phyloP scores from a whole-genome alignment of 805 yeast species.

The Saccharomycopsis fodiens region DNA sequence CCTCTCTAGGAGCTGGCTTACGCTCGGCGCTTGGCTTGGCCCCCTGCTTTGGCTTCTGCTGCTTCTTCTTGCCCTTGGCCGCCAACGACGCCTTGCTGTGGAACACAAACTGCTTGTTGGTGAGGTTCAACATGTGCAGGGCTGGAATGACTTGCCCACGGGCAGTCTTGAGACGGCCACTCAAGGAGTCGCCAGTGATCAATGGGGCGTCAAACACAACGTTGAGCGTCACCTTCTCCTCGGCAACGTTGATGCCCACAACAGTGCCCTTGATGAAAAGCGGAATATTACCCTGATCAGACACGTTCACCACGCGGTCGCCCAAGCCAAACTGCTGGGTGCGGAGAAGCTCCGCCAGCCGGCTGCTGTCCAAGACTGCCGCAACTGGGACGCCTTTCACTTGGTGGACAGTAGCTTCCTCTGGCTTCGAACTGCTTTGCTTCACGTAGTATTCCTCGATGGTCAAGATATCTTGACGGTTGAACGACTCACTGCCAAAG shows the following conservation, averaged over 20 bases:
- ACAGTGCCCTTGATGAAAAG: slow-evolving; percentile 85
- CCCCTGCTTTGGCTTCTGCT: not conserved
- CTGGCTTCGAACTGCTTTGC: slow-evolving; percentile 37
- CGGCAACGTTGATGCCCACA: slow-evolving; percentile 44
- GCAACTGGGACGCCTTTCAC: slow-evolving; percentile 77
- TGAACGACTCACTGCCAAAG: slow-evolving; percentile 70
- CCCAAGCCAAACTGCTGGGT: slow-evolving; percentile 78
- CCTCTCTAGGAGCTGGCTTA: not conserved
- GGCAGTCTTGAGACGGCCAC: slow-evolving; percentile 66
- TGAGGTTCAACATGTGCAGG: slow-evolving; percentile 69
- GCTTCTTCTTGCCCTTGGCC: slow-evolving; percentile 10
- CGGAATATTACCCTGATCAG: slow-evolving; percentile 85
- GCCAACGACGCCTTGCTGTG: slow-evolving; percentile 58
- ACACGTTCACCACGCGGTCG: slow-evolving; percentile 80
- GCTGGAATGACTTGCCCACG: slow-evolving; percentile 84
- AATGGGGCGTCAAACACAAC: slow-evolving; percentile 79
- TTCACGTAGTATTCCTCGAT: slow-evolving; percentile 57
- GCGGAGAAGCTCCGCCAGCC: slow-evolving; percentile 62
- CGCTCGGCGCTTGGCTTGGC: not conserved
- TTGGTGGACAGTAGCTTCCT: slow-evolving; percentile 43
- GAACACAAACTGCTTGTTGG: slow-evolving; percentile 66
- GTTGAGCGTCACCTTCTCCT: slow-evolving; percentile 60
- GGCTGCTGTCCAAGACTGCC: slow-evolving; percentile 71
- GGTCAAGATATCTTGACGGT: slow-evolving; percentile 52
- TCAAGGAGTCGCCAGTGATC: slow-evolving; percentile 74